Base-by-base conservation (phyloP, 1,139 yeast species). In the Saccharomyces hybrid region DNA sequence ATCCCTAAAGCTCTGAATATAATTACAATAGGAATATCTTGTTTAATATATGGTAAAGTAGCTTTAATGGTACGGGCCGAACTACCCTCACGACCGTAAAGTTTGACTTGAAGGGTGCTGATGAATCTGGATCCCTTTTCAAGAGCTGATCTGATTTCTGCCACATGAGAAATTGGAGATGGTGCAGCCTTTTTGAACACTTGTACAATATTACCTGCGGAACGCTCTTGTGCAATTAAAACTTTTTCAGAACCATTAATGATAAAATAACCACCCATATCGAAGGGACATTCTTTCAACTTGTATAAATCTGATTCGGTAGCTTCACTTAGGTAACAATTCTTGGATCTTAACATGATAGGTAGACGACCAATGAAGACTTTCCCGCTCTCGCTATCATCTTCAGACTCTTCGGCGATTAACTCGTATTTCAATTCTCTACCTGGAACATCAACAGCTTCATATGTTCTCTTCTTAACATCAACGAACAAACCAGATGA, bases 241-340 rank as follows among this genome's bases (percentile, higher is more conserved):
- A 93, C 99, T 73, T 93, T 93, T 73, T 93, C 99, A 27, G 97
- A 90, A 65, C 99, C 99, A 75, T 93, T 93, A 69, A 93, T 93
- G 65, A 93, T 95, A 70, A 93, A 93, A 73, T 93, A 93, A 59
- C 99, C 99, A 72, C 99, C 99, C 93, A 90, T 93, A 78, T 93
- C 99, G 73, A 88, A 93, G 31, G 99, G 99, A 75, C 99, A 93
- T 74, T 93, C 99, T 73, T 93, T 91, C 68, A 93, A 81, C 66
- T 91, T 96, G 73, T 90, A 93, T 67, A 91, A 82, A 72, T 93
- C 99, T 63, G 88, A 91, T 66, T 93, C 99, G n/a, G 89, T 84
- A 63, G 93, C 80, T 59, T 89, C 97, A 66, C 91, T 81, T 66
- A 95, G 79, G 78, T 91, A 85, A 81, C 99, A 95, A 70, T 90